Evolutionary conservation across 768 basidiomycete species (phyloP).

Genomic region (Rhizopogon vinicolor): DNA sequence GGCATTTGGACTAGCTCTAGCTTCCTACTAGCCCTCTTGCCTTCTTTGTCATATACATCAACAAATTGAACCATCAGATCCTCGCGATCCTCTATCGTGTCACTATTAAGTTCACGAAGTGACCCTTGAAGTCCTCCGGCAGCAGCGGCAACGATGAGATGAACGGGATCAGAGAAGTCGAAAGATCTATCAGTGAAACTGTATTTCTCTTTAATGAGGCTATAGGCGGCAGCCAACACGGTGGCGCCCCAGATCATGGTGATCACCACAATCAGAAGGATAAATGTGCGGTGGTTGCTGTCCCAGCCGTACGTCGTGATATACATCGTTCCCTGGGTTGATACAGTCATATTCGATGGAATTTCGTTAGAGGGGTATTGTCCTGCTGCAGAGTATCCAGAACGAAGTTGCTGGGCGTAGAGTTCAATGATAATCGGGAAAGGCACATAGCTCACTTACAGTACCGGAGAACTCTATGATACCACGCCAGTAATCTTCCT

Average conservation of each 20-base stretch:
- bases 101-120: neutral
- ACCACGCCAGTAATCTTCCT: slow-evolving; percentile 7
- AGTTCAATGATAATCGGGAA: neutral
- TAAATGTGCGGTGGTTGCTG: neutral
- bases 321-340: slow-evolving; percentile 1
- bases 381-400: slow-evolving; percentile 1
- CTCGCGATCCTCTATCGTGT: neutral
- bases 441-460: neutral
- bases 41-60: neutral
- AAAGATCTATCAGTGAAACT: neutral
- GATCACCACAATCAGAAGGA: neutral
- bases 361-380: neutral
- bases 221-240: neutral
- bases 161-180: slow-evolving; percentile 1
- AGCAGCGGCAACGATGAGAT: neutral
- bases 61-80: neutral
- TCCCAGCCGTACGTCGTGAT: slow-evolving; percentile 4
- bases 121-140: neutral
- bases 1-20: neutral
- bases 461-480: slow-evolving; percentile 4
- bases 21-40: neutral
- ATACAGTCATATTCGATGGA: neutral
- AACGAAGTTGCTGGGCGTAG: slow-evolving; percentile 1
- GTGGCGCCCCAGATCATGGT: neutral
- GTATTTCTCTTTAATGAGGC: neutral